Evolutionary conservation across 495 filamentous ascomycete genomes (phyloP), one percentile per base, ranked within the genome.

Genomic region (Sabuloglossum arenarium): DNA sequence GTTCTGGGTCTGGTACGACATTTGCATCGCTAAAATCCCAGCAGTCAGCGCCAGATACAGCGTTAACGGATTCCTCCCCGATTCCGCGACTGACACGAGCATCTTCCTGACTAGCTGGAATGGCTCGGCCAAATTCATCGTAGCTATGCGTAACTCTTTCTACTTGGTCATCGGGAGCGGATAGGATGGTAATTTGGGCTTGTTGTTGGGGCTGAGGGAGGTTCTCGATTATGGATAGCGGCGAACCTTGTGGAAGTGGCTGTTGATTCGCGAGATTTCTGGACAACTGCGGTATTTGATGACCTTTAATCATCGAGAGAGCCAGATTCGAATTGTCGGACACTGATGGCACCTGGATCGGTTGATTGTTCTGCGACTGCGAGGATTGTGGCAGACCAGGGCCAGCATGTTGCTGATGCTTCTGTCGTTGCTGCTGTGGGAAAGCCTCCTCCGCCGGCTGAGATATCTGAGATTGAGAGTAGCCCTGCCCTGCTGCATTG

Each of bases 11-110:
- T 19, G 71, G 68, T 56, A 76, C 75, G 42, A 60, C 59, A 28
- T 68, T 70, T 16, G 74, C 72, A 55, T 97, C 90, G 58, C 87
- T 85, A 63, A 98, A 98, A 65, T 91, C 86, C 91, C 91, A 98
- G 11, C 75, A 65, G 58, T 91, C 84, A 29, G 66, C 66, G 23
- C 60, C 58, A 6, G 53, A 14, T 25, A 14, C 19, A 23, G 60
- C 50, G 8, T 52, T 34, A 11, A 12, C 30, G 4, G 53, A 19
- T 54, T 37, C 53, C 3, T 54, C 53, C 25, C 6, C 47, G 28
- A n/a, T 23, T 2, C 53, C 34, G 30, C 30, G 28, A 27, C 10
- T 32, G 37, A 19, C 25, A 31, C 28, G 28, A 27, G 47, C 1
- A 14, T 58, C 47, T n/a, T 52, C 37, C 27, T 46, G 52, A 34